Percentiles rank a stretch among this genome's conserved stretches.
These are phyloP conservation scores for Trichoderma citrinoviride DNA, from an alignment of 2,329 filamentous ascomycete genomes.

Conservation along the genomic window DNA sequence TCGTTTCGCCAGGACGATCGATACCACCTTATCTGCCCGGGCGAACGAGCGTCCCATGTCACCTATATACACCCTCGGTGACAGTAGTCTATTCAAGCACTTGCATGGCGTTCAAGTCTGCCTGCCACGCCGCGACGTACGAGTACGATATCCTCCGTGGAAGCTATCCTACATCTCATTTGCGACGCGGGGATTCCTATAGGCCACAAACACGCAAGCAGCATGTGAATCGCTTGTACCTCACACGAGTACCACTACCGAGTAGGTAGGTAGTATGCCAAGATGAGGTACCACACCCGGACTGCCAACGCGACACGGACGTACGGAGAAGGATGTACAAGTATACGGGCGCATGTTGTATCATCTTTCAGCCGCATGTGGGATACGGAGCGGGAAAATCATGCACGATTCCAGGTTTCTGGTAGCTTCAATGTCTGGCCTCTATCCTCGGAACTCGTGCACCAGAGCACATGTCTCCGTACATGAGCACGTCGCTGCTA, in stretches of 20 bases:
- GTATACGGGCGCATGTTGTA: not conserved
- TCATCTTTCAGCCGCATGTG: conserved; percentile 16
- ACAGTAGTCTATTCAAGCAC: not conserved
- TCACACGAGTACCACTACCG: too few relatives aligned
- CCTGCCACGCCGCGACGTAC: not conserved
- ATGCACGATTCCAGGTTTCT: not conserved
- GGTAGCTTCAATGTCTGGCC: not conserved
- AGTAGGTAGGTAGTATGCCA: not conserved
- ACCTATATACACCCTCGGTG: not conserved
- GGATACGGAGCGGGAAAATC: conserved; percentile 4
- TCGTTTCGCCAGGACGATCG: not conserved
- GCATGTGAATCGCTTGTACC: not conserved
- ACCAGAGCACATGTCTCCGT: not conserved
- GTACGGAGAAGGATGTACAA: not conserved
- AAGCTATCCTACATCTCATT: not conserved
- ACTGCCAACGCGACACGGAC: not conserved
- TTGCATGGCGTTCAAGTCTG: not conserved
- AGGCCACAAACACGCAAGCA: not conserved
- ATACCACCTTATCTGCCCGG: conserved; percentile 1
- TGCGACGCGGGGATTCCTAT: not conserved
- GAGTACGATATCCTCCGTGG: not conserved
- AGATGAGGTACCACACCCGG: not conserved
- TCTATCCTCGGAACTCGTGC: not conserved
- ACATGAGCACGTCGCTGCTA: not conserved
- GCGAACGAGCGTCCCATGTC: not conserved